phyloP scores from a whole-genome alignment of 1,139 yeast genomes.

The Suhomyces guaymorum region DNA sequence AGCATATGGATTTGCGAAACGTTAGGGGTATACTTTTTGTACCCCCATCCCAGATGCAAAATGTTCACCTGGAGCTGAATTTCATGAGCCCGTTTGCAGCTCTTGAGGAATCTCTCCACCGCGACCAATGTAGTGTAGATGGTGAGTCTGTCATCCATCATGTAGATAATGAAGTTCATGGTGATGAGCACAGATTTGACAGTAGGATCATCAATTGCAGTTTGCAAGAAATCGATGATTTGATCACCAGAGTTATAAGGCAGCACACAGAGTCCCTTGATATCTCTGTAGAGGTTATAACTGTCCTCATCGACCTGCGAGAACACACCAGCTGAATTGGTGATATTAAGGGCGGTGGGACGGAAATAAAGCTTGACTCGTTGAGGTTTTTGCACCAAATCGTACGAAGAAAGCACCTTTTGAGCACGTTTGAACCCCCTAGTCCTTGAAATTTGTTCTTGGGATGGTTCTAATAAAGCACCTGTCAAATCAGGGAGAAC shows the following conservation, averaged over 20 bases:
- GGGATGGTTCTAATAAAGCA: no score
- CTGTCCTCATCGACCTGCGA: not conserved
- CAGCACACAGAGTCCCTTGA: not conserved
- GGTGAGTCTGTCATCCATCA: not conserved
- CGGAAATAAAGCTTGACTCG: not conserved
- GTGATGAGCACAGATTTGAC: not conserved
- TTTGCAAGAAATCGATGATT: not conserved
- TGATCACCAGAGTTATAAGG: not conserved
- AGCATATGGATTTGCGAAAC: not conserved
- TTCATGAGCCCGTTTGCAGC: not conserved
- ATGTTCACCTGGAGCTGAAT: not conserved
- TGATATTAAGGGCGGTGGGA: slow-evolving; percentile 3
- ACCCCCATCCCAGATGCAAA: not conserved
- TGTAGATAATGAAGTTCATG: not conserved
- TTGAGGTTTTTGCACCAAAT: no score
- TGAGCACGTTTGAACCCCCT: no score
- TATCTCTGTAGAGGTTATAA: not conserved
- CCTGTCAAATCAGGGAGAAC: no score
- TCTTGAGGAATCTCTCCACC: not conserved
- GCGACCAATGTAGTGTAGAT: not conserved
- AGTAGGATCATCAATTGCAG: not conserved
- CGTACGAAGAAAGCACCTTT: no score
- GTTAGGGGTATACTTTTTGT: not conserved
- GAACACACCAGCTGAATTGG: slow-evolving; percentile 2
- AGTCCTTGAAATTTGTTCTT: no score